phyloP scores from a whole-genome alignment of 2,329 filamentous ascomycete genomes.

The Elsinoe ampelina region DNA sequence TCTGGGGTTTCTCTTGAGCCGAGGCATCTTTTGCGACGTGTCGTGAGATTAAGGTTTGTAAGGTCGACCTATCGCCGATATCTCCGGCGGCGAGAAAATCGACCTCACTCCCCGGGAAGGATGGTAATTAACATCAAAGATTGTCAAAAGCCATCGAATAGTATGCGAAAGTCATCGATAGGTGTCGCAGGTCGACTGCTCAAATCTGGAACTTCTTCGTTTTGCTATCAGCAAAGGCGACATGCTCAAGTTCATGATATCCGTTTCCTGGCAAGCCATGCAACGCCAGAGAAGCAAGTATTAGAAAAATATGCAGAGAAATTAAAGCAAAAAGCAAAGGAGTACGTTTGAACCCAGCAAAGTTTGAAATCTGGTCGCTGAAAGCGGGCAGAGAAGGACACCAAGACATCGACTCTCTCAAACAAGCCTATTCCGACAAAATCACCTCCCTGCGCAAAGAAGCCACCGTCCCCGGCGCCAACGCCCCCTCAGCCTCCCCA shows the following conservation, averaged over 20 bases:
- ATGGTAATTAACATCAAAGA: neutral
- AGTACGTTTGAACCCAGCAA: constrained; percentile 36
- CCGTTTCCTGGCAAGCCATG: constrained; percentile 76
- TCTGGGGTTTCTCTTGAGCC: neutral
- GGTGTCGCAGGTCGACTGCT: neutral
- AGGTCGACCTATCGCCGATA: neutral
- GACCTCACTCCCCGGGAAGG: neutral
- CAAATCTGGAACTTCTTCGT: constrained; percentile 4
- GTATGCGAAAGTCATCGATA: neutral
- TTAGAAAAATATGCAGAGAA: constrained; percentile 82
- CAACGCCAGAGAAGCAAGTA: constrained; percentile 51
- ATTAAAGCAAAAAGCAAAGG: constrained; percentile 69
- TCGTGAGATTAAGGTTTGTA: neutral
- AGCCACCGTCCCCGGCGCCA: constrained; percentile 48
- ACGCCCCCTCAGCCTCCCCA: constrained; percentile 29
- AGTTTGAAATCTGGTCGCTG: neutral
- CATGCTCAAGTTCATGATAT: constrained; percentile 91
- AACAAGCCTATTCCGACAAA: constrained; percentile 74
- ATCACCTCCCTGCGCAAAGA: constrained; percentile 63
- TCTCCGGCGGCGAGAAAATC: constrained; percentile 4
- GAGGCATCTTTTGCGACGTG: neutral
- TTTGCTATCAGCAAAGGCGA: constrained; percentile 51
- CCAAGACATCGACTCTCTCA: constrained; percentile 63
- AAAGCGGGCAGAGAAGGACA: constrained; percentile 45
- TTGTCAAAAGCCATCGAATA: neutral